Conservation (phyloP, 495 filamentous ascomycete genomes). For the Cryomyces antarcticus region DNA sequence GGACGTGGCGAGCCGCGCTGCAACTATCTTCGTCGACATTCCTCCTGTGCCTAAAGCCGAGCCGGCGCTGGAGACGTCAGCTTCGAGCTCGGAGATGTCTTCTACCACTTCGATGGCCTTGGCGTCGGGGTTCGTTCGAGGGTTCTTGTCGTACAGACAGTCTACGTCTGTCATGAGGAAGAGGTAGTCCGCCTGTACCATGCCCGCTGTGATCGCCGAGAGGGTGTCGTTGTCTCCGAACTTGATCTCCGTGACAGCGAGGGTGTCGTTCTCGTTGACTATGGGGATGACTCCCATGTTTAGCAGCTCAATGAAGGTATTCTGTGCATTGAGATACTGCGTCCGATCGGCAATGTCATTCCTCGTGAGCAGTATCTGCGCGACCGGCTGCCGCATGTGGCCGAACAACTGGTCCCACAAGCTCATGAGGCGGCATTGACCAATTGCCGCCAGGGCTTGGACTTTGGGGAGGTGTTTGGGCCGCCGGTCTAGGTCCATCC, state of each 20-base stretch:
- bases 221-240: conserved; percentile 98
- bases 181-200: conserved; percentile 91
- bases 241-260: conserved; percentile 97
- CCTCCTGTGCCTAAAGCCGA: conserved; percentile 86
- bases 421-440: conserved; percentile 87
- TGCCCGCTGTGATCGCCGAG: conserved; percentile 86
- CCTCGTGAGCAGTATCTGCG: conserved; percentile 85
- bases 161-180: conserved; percentile 99
- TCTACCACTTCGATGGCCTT: conserved; percentile 81
- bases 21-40: conserved; percentile 95
- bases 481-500: conserved; percentile 75
- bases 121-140: conserved; percentile 63
- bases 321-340: conserved; percentile 90
- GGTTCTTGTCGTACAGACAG: conserved; percentile 91
- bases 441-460: conserved; percentile 89
- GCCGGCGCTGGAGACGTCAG: conserved; percentile 78
- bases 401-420: conserved; percentile 85
- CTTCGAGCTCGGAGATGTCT: conserved; percentile 66
- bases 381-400: conserved; percentile 72
- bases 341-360: conserved; percentile 95
- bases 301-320: conserved; percentile 73
- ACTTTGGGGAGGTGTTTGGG: conserved; percentile 74
- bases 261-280: conserved; percentile 95
- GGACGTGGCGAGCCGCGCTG: conserved; percentile 78
- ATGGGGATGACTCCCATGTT: conserved; percentile 95